Evolutionary conservation across 2,329 filamentous ascomycete species (phyloP), one percentile per base, ranked within the genome.

Genomic region (Clonostachys chloroleuca): DNA sequence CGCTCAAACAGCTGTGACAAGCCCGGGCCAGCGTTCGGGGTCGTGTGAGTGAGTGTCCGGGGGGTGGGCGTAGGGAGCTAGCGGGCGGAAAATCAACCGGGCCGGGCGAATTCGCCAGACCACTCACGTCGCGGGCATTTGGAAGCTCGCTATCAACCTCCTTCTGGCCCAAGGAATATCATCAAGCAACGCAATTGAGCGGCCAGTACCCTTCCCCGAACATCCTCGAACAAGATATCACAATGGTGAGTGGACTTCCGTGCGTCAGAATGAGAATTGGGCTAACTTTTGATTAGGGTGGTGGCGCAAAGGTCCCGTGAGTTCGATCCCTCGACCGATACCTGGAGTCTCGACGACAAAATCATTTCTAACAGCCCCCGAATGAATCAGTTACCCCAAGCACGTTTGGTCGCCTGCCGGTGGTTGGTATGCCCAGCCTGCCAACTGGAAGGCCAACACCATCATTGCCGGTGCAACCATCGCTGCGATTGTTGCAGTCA

Each of bases 341-440:
- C 36, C 39, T 45, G 42, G 40, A 30, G 24, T 30, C 24, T 34
- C 47, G 50, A 59, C 54, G 54, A 60, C 53, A 9, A 30, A 30
- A 30, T 10, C 43, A 41, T 44, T 13, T 48, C 16, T 49, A 47
- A 47, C 16, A 24, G 17, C 12, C n/a, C 34, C 9, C 33, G 18
- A 5, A 33, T 37, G n/a, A 34, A 54, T 54, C 60, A 95, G 90
- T 64, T 96, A 96, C 73, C 92, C 91, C 69, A 96, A 96, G 80
- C 92, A 99, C 79, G 90, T 99, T 80, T 99, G 94, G 94, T 97
- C 94, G 63, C 94, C 94, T 52, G 79, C 92, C 55, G 94, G 94
- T 80, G 94, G 94, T 72, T 99, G 94, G 94, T 99, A 99, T 72
- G 75, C 86, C 47, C 92, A 95, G 68, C 94, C 94, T 46, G 77